Evolutionary conservation across 352 stramenopile species (phyloP).

Genomic region (Elongisporangium undulatum): DNA sequence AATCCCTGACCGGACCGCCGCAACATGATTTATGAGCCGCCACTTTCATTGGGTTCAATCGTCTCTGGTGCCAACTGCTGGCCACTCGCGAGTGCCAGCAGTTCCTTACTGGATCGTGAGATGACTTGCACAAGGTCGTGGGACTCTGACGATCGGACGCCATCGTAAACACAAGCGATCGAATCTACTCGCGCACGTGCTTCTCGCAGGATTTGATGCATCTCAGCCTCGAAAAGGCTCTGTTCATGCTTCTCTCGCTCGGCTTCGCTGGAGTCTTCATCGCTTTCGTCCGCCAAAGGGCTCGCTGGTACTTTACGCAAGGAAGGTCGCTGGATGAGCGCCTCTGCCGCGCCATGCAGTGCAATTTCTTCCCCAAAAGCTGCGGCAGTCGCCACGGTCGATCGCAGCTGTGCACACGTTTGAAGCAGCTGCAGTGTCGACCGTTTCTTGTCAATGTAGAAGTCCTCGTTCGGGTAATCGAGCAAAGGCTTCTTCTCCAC

Average conservation of each 20-base stretch:
- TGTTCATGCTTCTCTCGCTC: neutral
- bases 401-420: neutral
- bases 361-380: constrained; percentile 33
- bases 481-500: constrained; percentile 3
- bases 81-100: neutral
- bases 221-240: neutral
- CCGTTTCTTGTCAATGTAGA: neutral
- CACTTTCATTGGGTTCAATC: neutral
- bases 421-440: neutral
- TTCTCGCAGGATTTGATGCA: neutral
- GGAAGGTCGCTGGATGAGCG: constrained; percentile 35
- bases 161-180: neutral
- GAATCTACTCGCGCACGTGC: neutral
- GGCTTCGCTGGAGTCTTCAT: neutral
- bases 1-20: neutral
- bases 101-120: neutral
- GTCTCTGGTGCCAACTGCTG: neutral
- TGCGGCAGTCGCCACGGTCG: constrained; percentile 9
- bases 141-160: neutral
- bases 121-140: neutral
- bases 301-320: constrained; percentile 3
- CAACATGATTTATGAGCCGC: neutral
- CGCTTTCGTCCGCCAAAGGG: neutral
- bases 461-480: neutral
- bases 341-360: constrained; percentile 32